phyloP scores from a whole-genome alignment of 108 stramenopile species.

The Discostella pseudostelligera region DNA sequence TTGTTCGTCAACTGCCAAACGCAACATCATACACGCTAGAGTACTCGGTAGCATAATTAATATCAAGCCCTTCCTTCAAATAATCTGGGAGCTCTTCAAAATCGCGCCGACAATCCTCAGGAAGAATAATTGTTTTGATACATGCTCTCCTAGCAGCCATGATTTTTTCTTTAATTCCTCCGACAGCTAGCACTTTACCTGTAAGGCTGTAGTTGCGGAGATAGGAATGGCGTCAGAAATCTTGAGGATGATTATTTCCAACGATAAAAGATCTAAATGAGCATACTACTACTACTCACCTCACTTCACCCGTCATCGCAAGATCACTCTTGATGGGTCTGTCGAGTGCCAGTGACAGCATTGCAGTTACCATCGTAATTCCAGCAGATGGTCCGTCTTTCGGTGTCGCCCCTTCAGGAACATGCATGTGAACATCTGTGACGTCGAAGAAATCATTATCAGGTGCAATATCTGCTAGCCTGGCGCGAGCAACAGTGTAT shows the following conservation, averaged over 20 bases:
- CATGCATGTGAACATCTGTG: slow-evolving; percentile 94
- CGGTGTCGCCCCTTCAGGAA: slow-evolving; percentile 98
- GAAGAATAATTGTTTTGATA: slow-evolving; percentile 85
- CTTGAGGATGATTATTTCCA: slow-evolving; percentile 9
- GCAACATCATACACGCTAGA: slow-evolving; percentile 86
- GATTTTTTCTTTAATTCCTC: slow-evolving; percentile 98
- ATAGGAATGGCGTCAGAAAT: neutral
- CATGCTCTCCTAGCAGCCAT: slow-evolving; percentile 97
- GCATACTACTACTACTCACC: slow-evolving; percentile 8
- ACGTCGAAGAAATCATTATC: slow-evolving; percentile 76
- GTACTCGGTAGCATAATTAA: slow-evolving; percentile 93
- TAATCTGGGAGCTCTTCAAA: slow-evolving; percentile 97
- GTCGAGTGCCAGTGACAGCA: slow-evolving; percentile 89
- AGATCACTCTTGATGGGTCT: slow-evolving; percentile 88
- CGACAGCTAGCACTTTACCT: slow-evolving; percentile 95
- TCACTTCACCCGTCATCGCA: slow-evolving; percentile 96
- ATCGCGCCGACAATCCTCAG: slow-evolving; percentile 89
- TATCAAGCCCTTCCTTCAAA: slow-evolving; percentile 90
- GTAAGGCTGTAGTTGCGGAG: slow-evolving; percentile 58
- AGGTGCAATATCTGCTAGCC: slow-evolving; percentile 67
- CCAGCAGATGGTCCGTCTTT: slow-evolving; percentile 99
- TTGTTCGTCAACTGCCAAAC: slow-evolving; percentile 44
- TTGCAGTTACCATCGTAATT: slow-evolving; percentile 94
- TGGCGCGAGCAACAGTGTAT: slow-evolving; percentile 89
- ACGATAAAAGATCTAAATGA: neutral